Percentiles rank a stretch among this genome's conserved stretches.
Conservation (phyloP, 2,329 filamentous ascomycete species). For the Aschersonia sp. region DNA sequence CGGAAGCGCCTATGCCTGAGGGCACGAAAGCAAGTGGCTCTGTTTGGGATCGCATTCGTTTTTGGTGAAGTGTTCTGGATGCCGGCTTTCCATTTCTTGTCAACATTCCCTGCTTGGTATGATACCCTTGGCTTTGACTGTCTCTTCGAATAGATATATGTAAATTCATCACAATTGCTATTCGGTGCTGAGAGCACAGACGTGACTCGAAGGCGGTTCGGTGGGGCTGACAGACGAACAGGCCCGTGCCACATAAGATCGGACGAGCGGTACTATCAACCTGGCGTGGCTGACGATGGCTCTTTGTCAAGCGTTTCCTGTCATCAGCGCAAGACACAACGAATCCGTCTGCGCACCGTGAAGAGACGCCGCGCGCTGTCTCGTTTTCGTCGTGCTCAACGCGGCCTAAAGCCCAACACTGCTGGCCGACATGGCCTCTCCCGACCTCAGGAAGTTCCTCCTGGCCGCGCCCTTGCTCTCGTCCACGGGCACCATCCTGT, state of each 20-base stretch:
- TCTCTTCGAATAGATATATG: neutral
- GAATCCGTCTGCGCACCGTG: too few species aligned
- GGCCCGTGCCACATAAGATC: too few species aligned
- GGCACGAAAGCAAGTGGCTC: constrained; percentile 19
- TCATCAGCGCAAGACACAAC: too few species aligned
- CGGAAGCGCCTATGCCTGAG: constrained; percentile 22
- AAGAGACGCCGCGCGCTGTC: too few species aligned
- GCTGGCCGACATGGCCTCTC: constrained; percentile 10
- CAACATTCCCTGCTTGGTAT: neutral
- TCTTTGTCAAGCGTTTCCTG: too few species aligned
- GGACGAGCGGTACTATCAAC: too few species aligned
- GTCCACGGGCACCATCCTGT: constrained; percentile 30
- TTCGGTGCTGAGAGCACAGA: too few species aligned
- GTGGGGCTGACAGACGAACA: too few species aligned
- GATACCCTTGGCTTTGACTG: neutral
- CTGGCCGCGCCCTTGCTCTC: constrained; percentile 29
- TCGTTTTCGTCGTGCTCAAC: neutral
- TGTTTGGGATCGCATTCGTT: constrained; percentile 26
- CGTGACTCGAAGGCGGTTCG: too few species aligned
- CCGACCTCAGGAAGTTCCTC: constrained; percentile 21
- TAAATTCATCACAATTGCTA: neutral
- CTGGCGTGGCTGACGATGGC: too few species aligned
- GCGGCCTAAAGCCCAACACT: neutral
- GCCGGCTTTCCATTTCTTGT: too few species aligned
- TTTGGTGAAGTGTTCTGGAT: too few species aligned